Evolutionary conservation across 2,329 filamentous ascomycete genomes (phyloP).

Genomic region (Clonostachys rhizophaga): DNA sequence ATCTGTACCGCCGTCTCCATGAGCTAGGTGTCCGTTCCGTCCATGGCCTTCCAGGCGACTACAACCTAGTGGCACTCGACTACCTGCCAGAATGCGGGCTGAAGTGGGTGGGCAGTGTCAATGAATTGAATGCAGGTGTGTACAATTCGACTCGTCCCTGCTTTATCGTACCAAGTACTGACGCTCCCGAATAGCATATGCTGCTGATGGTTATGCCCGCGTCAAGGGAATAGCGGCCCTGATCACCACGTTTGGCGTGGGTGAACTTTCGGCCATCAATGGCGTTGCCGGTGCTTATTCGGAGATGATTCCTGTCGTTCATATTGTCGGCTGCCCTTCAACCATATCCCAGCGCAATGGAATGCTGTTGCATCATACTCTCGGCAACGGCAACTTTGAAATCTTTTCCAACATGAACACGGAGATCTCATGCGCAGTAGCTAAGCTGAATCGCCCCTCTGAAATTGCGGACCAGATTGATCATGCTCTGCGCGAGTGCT

Average conservation of each 20-base stretch:
- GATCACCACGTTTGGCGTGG: constrained; percentile 73
- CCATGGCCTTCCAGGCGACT: constrained; percentile 69
- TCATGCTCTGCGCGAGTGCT: constrained; percentile 70
- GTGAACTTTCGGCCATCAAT: constrained; percentile 69
- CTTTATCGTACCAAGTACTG: constrained; percentile 2
- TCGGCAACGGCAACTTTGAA: constrained; percentile 75
- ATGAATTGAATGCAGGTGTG: constrained; percentile 68
- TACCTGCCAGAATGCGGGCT: constrained; percentile 55
- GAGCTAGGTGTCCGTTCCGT: constrained; percentile 61
- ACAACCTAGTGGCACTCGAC: constrained; percentile 66
- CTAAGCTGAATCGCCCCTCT: constrained; percentile 64
- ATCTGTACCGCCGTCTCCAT: constrained; percentile 60
- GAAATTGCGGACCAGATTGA: constrained; percentile 76
- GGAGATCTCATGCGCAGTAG: constrained; percentile 65
- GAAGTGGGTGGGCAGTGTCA: constrained; percentile 65
- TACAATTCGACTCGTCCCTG: constrained; percentile 1
- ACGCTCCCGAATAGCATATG: constrained; percentile 49
- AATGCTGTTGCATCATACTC: constrained; percentile 60
- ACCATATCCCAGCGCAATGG: constrained; percentile 40
- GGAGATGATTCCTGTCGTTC: constrained; percentile 67
- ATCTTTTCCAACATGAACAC: constrained; percentile 78
- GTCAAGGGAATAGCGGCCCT: constrained; percentile 67
- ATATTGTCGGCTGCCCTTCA: constrained; percentile 56
- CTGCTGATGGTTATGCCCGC: constrained; percentile 75
- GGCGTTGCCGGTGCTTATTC: constrained; percentile 70